phyloP scores from a whole-genome alignment of 176 grass and related monocot genomes.

The Lolium perenne region DNA sequence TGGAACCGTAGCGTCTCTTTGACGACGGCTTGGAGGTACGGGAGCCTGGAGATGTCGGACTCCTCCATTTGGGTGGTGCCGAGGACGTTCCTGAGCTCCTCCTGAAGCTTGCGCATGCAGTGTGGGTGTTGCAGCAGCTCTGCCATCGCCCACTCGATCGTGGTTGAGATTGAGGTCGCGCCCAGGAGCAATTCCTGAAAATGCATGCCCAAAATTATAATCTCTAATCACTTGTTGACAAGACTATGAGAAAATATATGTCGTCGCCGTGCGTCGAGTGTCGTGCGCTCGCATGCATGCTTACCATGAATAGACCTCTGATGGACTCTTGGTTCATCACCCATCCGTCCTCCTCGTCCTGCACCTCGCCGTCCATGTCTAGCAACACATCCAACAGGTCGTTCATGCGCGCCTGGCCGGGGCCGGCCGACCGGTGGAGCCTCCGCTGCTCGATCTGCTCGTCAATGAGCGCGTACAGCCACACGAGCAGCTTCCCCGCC shows the following conservation, averaged over 20 bases:
- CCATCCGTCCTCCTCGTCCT: neutral
- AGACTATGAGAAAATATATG: no score
- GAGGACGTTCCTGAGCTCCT: slow-evolving; percentile 38
- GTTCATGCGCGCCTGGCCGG: neutral
- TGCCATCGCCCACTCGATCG: slow-evolving; percentile 55
- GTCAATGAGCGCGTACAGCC: slow-evolving; percentile 42
- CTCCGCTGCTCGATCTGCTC: slow-evolving; percentile 41
- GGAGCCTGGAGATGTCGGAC: slow-evolving; percentile 39
- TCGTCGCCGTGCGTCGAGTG: neutral
- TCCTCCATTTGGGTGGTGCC: slow-evolving; percentile 39
- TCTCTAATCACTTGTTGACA: no score
- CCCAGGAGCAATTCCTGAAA: slow-evolving; percentile 46
- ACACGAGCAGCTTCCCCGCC: neutral
- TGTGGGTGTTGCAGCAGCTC: slow-evolving; percentile 43
- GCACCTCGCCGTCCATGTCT: slow-evolving; percentile 16
- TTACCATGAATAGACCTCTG: slow-evolving; percentile 46
- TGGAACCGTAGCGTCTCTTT: slow-evolving; percentile 56
- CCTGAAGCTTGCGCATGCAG: slow-evolving; percentile 24
- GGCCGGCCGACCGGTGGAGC: neutral
- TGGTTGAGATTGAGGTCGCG: slow-evolving; percentile 25
- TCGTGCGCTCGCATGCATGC: neutral
- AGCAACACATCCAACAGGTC: slow-evolving; percentile 50
- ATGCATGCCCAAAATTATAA: neutral
- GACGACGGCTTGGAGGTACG: slow-evolving; percentile 46
- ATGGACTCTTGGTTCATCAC: slow-evolving; percentile 1